phyloP scores from a whole-genome alignment of 2,329 filamentous ascomycete species.

The Lecanicillium sp. region DNA sequence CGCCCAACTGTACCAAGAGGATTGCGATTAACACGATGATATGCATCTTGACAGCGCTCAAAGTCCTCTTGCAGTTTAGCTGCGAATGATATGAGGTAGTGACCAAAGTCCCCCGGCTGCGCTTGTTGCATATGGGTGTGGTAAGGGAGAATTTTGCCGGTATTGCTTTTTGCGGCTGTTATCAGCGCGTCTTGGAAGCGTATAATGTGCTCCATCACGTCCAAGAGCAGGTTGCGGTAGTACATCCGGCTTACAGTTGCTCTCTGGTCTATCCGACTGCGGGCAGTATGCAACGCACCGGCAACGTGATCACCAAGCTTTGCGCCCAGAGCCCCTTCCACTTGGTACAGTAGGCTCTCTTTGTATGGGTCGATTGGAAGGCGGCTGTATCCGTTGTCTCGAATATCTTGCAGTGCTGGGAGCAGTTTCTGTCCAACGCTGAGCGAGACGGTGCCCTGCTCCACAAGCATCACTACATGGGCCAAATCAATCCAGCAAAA shows the following conservation, averaged over 20 bases:
- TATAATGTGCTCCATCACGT: constrained; percentile 6
- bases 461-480: constrained; percentile 11
- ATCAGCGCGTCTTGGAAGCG: constrained; percentile 7
- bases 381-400: constrained; percentile 4
- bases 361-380: constrained; percentile 8
- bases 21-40: constrained; percentile 7
- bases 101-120: constrained; percentile 10
- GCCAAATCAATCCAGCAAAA: constrained; percentile 11
- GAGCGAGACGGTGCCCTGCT: constrained; percentile 7
- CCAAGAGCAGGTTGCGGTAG: constrained; percentile 6
- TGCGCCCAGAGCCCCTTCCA: constrained; percentile 4
- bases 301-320: constrained; percentile 10
- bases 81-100: constrained; percentile 17
- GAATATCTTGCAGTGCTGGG: constrained; percentile 6
- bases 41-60: constrained; percentile 9
- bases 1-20: constrained; percentile 7
- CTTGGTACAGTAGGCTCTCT: constrained; percentile 8
- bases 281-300: constrained; percentile 10
- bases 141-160: constrained; percentile 5
- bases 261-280: constrained; percentile 11
- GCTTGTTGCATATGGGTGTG: constrained; percentile 12
- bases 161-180: constrained; percentile 3
- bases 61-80: constrained; percentile 9
- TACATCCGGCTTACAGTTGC: constrained; percentile 11
- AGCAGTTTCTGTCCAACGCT: constrained; percentile 4